These are phyloP conservation scores for Sphaceloma murrayae DNA, from an alignment of 2,329 filamentous ascomycete genomes.

Conservation along the genomic window DNA sequence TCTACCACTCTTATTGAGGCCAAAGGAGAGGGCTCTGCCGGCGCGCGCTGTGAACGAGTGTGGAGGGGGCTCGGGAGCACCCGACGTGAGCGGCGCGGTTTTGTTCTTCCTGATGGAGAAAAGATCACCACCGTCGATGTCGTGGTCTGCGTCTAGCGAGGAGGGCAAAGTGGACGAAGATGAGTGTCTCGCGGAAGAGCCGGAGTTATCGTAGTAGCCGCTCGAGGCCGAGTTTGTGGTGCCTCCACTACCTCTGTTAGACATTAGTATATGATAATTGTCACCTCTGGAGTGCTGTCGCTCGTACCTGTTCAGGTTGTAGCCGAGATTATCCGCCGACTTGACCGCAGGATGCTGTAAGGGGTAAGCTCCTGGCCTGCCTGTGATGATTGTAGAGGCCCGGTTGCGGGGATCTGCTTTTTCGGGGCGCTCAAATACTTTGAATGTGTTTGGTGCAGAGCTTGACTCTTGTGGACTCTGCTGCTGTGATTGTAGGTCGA, in stretches of 20 bases:
- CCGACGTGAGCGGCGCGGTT: slow-evolving; percentile 29
- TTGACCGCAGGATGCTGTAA: slow-evolving; percentile 27
- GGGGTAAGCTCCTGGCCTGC: slow-evolving; percentile 23
- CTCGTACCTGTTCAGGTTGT: slow-evolving; percentile 27
- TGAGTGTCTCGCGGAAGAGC: slow-evolving; percentile 42
- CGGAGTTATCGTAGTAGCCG: slow-evolving; percentile 33
- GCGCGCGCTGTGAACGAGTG: slow-evolving; percentile 34
- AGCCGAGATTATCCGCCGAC: slow-evolving; percentile 27
- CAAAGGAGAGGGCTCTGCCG: slow-evolving; percentile 46
- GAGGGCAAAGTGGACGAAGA: slow-evolving; percentile 48
- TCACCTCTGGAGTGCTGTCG: slow-evolving; percentile 26
- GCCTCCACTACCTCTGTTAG: slow-evolving; percentile 39
- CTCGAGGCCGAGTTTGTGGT: slow-evolving; percentile 41
- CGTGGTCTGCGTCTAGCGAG: slow-evolving; percentile 39
- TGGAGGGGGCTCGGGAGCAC: slow-evolving; percentile 31
- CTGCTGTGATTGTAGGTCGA: slow-evolving; percentile 31
- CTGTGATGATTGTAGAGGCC: slow-evolving; percentile 14
- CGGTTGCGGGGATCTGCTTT: slow-evolving; percentile 26
- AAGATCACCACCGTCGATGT: slow-evolving; percentile 29
- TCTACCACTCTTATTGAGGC: slow-evolving; percentile 30
- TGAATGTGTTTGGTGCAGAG: too few relatives aligned
- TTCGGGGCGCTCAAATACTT: slow-evolving; percentile 44
- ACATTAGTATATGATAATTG: slow-evolving; percentile 31
- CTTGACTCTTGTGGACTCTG: slow-evolving; percentile 18
- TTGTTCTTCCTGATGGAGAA: slow-evolving; percentile 30